These are phyloP conservation scores for Stereum hirsutum DNA, from an alignment of 1,284 basidiomycete genomes.

Conservation along the genomic window DNA sequence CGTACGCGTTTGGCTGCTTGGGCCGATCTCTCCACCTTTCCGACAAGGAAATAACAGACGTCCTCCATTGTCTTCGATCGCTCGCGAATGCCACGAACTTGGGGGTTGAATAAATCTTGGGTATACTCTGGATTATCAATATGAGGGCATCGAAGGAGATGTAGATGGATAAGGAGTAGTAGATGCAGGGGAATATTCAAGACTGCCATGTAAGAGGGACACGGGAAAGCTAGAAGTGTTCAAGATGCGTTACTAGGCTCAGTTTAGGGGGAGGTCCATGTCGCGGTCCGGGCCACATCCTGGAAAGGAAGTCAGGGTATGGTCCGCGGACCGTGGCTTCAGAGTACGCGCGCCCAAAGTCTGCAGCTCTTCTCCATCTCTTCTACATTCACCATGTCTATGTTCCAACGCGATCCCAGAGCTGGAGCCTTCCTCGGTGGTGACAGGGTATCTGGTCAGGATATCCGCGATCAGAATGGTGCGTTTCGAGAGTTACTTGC, in stretches of 20 bases:
- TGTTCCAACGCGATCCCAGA: constrained; percentile 82
- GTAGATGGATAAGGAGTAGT: constrained; percentile 37
- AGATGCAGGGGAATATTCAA: constrained; percentile 22
- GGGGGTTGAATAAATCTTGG: constrained; percentile 34
- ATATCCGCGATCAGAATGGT: constrained; percentile 97
- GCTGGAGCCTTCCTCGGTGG: constrained; percentile 91
- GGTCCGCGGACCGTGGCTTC: too few species aligned
- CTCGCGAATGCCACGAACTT: constrained; percentile 34
- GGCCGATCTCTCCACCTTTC: constrained; percentile 28
- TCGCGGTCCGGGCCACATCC: too few species aligned
- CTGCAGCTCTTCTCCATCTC: constrained; percentile 1
- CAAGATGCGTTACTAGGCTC: too few species aligned
- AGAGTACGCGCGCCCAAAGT: not conserved
- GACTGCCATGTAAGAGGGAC: too few species aligned
- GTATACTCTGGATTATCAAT: constrained; percentile 34
- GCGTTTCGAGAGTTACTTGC: constrained; percentile 14
- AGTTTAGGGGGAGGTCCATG: too few species aligned
- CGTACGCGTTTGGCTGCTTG: constrained; percentile 21
- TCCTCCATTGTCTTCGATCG: constrained; percentile 43
- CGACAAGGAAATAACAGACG: constrained; percentile 37
- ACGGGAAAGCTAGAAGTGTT: too few species aligned
- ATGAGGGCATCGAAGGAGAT: constrained; percentile 38
- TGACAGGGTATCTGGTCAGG: constrained; percentile 89
- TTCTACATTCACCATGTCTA: constrained; percentile 23
- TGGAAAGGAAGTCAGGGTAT: too few species aligned